Conservation (phyloP, 2,329 filamentous ascomycete species). For the Delphinella strobiligena region DNA sequence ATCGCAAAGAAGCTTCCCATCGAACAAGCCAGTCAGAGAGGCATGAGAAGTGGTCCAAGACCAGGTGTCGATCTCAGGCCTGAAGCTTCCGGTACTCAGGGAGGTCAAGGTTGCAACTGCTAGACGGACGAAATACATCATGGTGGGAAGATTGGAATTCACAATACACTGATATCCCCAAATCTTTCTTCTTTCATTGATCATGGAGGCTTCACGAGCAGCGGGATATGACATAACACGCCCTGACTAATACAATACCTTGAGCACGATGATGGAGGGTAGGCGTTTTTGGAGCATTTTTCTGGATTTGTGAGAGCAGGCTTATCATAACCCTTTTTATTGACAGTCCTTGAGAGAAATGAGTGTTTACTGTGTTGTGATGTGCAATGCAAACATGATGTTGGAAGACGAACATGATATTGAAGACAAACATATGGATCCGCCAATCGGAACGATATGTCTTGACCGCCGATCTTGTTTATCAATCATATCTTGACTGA, state of each 20-base stretch:
- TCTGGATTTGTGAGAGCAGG: not conserved
- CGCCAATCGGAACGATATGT: too few species aligned
- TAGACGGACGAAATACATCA: slow-evolving; percentile 28
- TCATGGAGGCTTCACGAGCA: not conserved
- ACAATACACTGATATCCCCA: too few species aligned
- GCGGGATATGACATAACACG: not conserved
- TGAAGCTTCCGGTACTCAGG: slow-evolving; percentile 46
- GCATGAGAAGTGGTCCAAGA: slow-evolving; percentile 52
- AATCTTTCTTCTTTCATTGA: not conserved
- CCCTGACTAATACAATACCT: not conserved
- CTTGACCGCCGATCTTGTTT: too few species aligned
- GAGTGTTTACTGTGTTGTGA: too few species aligned
- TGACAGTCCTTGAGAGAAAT: too few species aligned
- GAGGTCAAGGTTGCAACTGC: slow-evolving; percentile 51
- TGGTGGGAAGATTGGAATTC: too few species aligned
- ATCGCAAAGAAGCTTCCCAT: slow-evolving; percentile 97
- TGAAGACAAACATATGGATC: too few species aligned
- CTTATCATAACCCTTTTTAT: too few species aligned
- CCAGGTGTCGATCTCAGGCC: slow-evolving; percentile 57
- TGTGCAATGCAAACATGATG: too few species aligned
- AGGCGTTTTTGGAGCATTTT: not conserved
- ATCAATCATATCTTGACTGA: too few species aligned
- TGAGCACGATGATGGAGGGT: not conserved
- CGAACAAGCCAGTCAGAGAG: slow-evolving; percentile 88
- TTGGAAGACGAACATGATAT: too few species aligned